Base-by-base conservation (phyloP, 2,329 filamentous ascomycete genomes). In the Penicillium sp. region DNA sequence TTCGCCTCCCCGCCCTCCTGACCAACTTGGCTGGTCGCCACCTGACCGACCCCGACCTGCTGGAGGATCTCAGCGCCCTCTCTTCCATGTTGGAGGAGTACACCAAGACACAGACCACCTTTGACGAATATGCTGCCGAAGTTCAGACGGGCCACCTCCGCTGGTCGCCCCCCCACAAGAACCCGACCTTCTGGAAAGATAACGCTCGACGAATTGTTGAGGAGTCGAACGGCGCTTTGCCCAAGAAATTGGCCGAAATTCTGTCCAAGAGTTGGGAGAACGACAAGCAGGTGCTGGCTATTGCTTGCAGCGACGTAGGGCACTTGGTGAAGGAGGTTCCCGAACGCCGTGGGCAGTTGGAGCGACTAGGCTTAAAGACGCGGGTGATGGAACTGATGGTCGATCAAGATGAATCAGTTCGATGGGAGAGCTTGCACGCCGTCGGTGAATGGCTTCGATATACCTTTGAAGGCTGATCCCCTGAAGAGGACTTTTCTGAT, bases 361-460 rank as follows among this genome's bases (percentile, higher is more conserved):
- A 97, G 79, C 92, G 87, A 77, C 75, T 92, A 43, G 91, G 91
- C 0, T 76, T 97, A 61, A 97, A 97, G 83, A 85, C 84, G 19
- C 83, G 91, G 64, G 88, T 96, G 59, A 96, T 97, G 92, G 90
- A 92, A 77, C 81, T 97, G 69, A 97, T 97, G 92, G 87, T 86
- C 68, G 91, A 95, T 70, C 82, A 86, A 57, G 91, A 96, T 68
- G 92, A 96, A 79, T 87, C 86, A 58, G 91, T 97, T 46, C 83
- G 92, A 70, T 97, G 92, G 91, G 92, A 97, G 80, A 94, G 90
- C 75, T 78, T 97, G 77, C 86, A 89, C 68, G 92, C 92, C 16
- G 85, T 97, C 40, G 87, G 88, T 21, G 88, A 89, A 72, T 91
- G 88, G 87, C 75, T 91, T 72, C 82, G 87, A 66, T 90, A 90